Percentiles rank a stretch among this genome's conserved stretches.
Evolutionary conservation across 129 eudicot species (phyloP).

Genomic region (Pseudognaphalium luteoalbum): DNA sequence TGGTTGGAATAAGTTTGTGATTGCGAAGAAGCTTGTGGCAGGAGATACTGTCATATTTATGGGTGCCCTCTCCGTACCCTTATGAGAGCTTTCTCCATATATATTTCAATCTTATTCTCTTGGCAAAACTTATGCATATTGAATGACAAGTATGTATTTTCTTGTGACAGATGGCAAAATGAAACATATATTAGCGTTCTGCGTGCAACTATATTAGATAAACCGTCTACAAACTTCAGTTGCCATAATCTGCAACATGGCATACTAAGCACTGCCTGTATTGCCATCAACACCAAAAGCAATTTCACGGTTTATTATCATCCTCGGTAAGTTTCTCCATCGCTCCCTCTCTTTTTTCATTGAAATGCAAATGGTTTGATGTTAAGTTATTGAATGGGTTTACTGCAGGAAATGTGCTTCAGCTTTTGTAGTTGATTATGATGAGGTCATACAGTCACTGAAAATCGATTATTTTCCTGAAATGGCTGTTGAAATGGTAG

Average conservation of each 20-base stretch:
- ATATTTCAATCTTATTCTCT: background rate
- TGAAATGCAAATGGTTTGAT: background rate
- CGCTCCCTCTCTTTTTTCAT: background rate
- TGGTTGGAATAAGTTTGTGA: slow-evolving; percentile 36
- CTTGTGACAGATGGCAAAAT: slow-evolving; percentile 16
- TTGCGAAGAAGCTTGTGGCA: slow-evolving; percentile 25
- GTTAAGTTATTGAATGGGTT: slow-evolving; percentile 1
- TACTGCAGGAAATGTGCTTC: slow-evolving; percentile 14
- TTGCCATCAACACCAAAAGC: background rate
- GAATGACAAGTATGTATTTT: slow-evolving; percentile 1
- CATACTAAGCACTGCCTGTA: slow-evolving; percentile 1
- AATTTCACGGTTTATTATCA: background rate
- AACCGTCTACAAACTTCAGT: background rate
- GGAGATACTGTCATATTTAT: slow-evolving; percentile 37
- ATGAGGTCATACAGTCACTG: slow-evolving; percentile 4
- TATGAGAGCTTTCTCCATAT: background rate
- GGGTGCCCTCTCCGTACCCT: slow-evolving; percentile 6
- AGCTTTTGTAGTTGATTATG: slow-evolving; percentile 11
- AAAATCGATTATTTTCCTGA: background rate
- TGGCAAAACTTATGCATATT: background rate
- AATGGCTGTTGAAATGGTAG: slow-evolving; percentile 14
- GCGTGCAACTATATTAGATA: slow-evolving; percentile 6
- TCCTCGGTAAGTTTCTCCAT: slow-evolving; percentile 15
- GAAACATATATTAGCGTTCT: slow-evolving; percentile 13
- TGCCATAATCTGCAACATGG: slow-evolving; percentile 16